Evolutionary conservation across 495 filamentous ascomycete genomes (phyloP).

Genomic region (Xylaria venustula): DNA sequence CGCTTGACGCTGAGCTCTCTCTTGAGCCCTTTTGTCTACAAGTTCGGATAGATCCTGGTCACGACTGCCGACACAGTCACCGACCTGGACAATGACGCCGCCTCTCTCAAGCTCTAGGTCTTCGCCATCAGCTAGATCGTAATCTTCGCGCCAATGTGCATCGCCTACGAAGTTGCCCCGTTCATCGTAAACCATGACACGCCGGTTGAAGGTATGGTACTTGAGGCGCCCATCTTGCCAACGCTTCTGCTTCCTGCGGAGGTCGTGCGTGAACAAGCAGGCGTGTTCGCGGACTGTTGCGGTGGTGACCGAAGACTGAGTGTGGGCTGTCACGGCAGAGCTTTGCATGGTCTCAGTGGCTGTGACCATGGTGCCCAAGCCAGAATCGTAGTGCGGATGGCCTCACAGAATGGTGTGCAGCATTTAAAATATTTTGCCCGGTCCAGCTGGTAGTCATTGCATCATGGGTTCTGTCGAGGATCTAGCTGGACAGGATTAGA

Average conservation of each 20-base stretch:
- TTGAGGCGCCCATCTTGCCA: slow-evolving; percentile 91
- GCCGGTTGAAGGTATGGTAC: slow-evolving; percentile 88
- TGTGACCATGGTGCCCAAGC: slow-evolving; percentile 15
- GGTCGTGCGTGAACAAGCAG: slow-evolving; percentile 83
- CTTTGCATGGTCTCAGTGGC: slow-evolving; percentile 21
- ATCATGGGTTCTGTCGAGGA: no score
- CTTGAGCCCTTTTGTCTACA: slow-evolving; percentile 61
- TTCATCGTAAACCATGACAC: slow-evolving; percentile 87
- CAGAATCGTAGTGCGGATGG: not conserved
- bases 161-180: slow-evolving; percentile 79
- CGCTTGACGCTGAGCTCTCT: slow-evolving; percentile 44
- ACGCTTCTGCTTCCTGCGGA: slow-evolving; percentile 81
- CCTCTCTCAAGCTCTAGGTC: slow-evolving; percentile 78
- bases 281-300: slow-evolving; percentile 75
- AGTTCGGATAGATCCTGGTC: slow-evolving; percentile 76
- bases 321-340: slow-evolving; percentile 25
- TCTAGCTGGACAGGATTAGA: no score
- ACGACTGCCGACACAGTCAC: slow-evolving; percentile 65
- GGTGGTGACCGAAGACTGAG: slow-evolving; percentile 52
- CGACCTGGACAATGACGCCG: slow-evolving; percentile 72
- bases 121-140: slow-evolving; percentile 68
- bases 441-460: not conserved
- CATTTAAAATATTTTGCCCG: not conserved
- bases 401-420: not conserved
- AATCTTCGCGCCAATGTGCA: slow-evolving; percentile 71